A percentile compares a stretch with the other conserved stretches of the same genome.
These are phyloP conservation scores for Leishmania gerbilli DNA, from an alignment of 208 protist genomes.

Conservation along the genomic window DNA sequence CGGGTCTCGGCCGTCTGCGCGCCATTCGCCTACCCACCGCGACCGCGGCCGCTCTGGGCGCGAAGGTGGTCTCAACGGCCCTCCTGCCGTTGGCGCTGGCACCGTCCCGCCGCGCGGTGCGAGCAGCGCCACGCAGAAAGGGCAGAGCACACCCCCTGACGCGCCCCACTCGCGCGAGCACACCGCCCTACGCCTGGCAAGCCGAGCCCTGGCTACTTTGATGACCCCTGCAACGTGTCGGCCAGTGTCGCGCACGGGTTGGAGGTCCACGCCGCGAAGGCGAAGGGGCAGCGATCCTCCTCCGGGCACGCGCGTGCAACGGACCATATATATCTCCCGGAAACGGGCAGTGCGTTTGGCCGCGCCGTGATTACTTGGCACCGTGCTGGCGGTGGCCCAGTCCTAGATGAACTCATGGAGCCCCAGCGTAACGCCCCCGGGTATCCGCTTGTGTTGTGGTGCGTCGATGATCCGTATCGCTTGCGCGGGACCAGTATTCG, in stretches of 20 bases:
- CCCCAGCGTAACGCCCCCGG: background rate
- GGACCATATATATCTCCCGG: background rate
- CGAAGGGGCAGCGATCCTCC: background rate
- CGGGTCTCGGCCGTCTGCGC: background rate
- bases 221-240: background rate
- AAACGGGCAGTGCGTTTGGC: background rate
- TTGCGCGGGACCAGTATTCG: background rate
- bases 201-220: background rate
- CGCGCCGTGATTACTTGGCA: background rate
- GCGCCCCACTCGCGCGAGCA: background rate
- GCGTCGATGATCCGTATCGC: background rate
- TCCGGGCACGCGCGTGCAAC: background rate
- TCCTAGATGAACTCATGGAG: background rate
- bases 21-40: background rate
- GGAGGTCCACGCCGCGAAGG: background rate
- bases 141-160: background rate
- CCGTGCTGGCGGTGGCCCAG: background rate
- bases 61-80: background rate
- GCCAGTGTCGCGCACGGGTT: background rate
- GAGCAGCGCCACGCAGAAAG: background rate
- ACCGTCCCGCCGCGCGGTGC: background rate
- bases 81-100: background rate
- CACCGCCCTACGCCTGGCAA: background rate
- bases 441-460: too few relatives aligned
- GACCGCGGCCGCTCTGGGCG: background rate